Percentiles rank a stretch among this genome's conserved stretches.
These are phyloP conservation scores for Butyriboletus loyo DNA, from an alignment of 768 basidiomycete genomes.

Conservation along the genomic window DNA sequence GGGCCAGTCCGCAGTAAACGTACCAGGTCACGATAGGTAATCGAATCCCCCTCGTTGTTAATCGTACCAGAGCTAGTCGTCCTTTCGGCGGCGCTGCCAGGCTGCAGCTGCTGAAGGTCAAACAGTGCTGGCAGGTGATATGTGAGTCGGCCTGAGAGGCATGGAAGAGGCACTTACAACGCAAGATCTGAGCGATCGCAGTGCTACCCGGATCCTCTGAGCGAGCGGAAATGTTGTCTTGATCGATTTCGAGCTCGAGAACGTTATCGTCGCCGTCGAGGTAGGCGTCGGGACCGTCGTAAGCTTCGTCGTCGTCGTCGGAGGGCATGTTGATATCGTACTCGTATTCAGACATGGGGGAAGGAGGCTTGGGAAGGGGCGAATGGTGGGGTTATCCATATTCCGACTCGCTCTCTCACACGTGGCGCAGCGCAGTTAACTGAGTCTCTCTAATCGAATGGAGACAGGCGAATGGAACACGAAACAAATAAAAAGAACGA, in stretches of 20 bases:
- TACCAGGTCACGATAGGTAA: constrained; percentile 27
- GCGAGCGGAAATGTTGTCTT: constrained; percentile 16
- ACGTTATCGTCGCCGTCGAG: constrained; percentile 34
- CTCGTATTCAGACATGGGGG: constrained; percentile 21
- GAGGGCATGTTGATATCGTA: constrained; percentile 14
- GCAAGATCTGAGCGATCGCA: constrained; percentile 28
- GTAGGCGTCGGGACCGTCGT: constrained; percentile 34
- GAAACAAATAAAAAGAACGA: background rate
- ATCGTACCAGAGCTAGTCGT: background rate
- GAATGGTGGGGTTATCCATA: constrained; percentile 6
- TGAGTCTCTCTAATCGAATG: background rate
- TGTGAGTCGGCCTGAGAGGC: background rate
- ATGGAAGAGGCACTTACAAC: constrained; percentile 21
- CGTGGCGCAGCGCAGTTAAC: background rate
- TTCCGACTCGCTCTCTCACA: background rate
- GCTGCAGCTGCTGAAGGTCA: constrained; percentile 25
- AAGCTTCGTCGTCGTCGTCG: constrained; percentile 34
- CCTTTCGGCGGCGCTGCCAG: constrained; percentile 11
- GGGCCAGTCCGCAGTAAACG: constrained; percentile 17
- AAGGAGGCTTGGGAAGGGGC: background rate
- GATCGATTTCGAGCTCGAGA: constrained; percentile 33
- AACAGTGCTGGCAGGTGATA: constrained; percentile 24
- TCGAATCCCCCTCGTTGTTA: constrained; percentile 1
- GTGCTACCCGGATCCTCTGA: background rate
- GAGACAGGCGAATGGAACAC: background rate